These are phyloP conservation scores for Vitis hybrid DNA, from an alignment of 177 flowering plant genomes.

Conservation along the genomic window DNA sequence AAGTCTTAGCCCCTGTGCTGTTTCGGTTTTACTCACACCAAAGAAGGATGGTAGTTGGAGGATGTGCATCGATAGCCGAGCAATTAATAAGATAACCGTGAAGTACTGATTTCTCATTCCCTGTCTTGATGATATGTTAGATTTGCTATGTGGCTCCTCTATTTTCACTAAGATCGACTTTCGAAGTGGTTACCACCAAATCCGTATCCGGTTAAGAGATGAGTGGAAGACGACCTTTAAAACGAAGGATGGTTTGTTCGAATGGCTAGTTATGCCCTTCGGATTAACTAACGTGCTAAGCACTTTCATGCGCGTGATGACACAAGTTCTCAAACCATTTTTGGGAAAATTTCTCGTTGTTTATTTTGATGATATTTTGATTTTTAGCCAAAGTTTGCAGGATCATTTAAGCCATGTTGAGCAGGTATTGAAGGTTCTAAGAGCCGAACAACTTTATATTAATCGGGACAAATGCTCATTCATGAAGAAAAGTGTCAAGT, in stretches of 20 bases:
- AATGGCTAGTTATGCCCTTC: no score
- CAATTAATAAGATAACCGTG: not conserved
- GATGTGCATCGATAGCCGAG: not conserved
- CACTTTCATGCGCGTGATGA: no score
- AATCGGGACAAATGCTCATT: constrained; percentile 8
- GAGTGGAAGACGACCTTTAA: not conserved
- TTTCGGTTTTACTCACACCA: not conserved
- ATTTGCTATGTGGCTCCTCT: not conserved
- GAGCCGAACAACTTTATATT: not conserved
- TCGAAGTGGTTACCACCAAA: not conserved
- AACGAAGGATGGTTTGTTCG: no score
- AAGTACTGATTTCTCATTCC: not conserved
- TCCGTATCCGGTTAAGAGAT: not conserved
- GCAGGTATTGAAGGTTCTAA: not conserved
- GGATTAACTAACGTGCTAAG: no score
- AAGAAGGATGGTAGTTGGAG: not conserved
- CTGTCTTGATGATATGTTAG: not conserved
- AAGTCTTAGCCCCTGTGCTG: not conserved
- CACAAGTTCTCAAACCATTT: no score
- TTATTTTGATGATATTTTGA: not conserved
- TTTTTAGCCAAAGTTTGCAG: not conserved
- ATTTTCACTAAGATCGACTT: not conserved
- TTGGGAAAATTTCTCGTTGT: no score
- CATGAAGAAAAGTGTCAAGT: not conserved
- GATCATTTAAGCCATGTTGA: not conserved